Evolutionary conservation across 306 rosid species (phyloP).

Genomic region (Prunus campanulata): DNA sequence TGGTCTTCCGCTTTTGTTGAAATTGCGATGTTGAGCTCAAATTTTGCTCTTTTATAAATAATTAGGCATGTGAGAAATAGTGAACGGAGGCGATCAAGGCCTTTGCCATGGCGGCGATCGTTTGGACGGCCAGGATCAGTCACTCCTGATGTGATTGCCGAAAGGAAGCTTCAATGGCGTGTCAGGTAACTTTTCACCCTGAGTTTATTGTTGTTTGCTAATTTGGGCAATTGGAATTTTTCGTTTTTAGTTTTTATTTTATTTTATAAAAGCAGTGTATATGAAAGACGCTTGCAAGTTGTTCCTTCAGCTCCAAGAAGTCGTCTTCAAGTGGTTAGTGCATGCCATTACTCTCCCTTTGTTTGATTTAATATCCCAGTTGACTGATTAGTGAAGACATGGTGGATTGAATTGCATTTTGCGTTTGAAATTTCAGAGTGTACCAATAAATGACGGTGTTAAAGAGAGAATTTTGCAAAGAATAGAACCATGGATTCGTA

Average conservation of each 20-base stretch:
- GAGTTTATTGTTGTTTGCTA: not conserved
- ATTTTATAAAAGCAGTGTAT: constrained; percentile 28
- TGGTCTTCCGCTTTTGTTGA: not conserved
- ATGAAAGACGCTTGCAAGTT: constrained; percentile 31
- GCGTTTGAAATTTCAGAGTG: constrained; percentile 22
- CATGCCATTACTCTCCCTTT: not conserved
- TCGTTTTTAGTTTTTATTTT: not conserved
- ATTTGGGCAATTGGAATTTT: constrained; percentile 1
- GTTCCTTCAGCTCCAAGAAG: constrained; percentile 29
- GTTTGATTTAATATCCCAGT: not conserved
- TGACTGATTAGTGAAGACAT: not conserved
- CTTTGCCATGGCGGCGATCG: constrained; percentile 56
- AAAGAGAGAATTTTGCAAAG: constrained; percentile 34
- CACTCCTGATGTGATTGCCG: constrained; percentile 30
- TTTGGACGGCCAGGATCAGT: constrained; percentile 49
- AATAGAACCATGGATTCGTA: constrained; percentile 59
- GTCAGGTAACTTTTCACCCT: constrained; percentile 33
- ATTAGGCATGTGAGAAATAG: constrained; percentile 29
- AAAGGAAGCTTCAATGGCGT: constrained; percentile 60
- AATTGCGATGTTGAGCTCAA: constrained; percentile 6
- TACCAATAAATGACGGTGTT: constrained; percentile 13
- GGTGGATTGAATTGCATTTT: not conserved
- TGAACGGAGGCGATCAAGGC: constrained; percentile 27
- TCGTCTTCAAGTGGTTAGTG: constrained; percentile 32
- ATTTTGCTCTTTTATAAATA: not conserved